These are phyloP conservation scores for Wallemia hederae DNA, from an alignment of 1,284 basidiomycete species.

Conservation along the genomic window DNA sequence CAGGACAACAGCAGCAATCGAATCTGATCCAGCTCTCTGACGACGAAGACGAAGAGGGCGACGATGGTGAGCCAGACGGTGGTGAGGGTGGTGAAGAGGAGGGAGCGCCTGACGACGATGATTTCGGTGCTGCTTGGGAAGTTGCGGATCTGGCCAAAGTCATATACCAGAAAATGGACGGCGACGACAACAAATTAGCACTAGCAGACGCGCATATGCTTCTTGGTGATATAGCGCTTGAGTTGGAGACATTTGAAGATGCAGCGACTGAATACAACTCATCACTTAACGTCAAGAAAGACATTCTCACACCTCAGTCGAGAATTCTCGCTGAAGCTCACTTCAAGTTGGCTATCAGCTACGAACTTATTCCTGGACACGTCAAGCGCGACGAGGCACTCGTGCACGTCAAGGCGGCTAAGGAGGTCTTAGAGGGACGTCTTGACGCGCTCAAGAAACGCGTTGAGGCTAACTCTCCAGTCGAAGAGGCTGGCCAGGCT, in stretches of 20 bases:
- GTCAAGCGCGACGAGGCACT: slow-evolving; percentile 42
- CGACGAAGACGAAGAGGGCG: slow-evolving; percentile 26
- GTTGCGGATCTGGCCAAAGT: slow-evolving; percentile 59
- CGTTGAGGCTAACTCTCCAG: slow-evolving; percentile 13
- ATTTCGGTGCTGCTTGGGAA: slow-evolving; percentile 84
- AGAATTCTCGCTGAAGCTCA: slow-evolving; percentile 65
- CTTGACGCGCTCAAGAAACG: slow-evolving; percentile 31
- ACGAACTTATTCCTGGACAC: slow-evolving; percentile 45
- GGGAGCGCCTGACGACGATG: slow-evolving; percentile 42
- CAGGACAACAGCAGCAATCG: neutral
- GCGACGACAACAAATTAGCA: slow-evolving; percentile 34
- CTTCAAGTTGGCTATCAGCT: slow-evolving; percentile 63
- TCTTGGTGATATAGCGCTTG: slow-evolving; percentile 59
- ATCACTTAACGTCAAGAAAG: slow-evolving; percentile 35
- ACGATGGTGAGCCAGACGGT: slow-evolving; percentile 13
- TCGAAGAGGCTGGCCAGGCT: slow-evolving; percentile 20
- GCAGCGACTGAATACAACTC: slow-evolving; percentile 53
- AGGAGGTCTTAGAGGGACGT: slow-evolving; percentile 40
- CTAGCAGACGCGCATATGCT: slow-evolving; percentile 56
- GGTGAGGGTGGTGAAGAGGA: slow-evolving; percentile 7
- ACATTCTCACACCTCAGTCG: slow-evolving; percentile 42
- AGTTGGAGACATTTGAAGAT: slow-evolving; percentile 79
- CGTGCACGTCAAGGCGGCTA: slow-evolving; percentile 39
- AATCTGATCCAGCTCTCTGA: slow-evolving; percentile 9
- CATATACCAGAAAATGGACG: slow-evolving; percentile 36